Base-by-base conservation (phyloP, 768 basidiomycete genomes). In the Amanita fuliginea region DNA sequence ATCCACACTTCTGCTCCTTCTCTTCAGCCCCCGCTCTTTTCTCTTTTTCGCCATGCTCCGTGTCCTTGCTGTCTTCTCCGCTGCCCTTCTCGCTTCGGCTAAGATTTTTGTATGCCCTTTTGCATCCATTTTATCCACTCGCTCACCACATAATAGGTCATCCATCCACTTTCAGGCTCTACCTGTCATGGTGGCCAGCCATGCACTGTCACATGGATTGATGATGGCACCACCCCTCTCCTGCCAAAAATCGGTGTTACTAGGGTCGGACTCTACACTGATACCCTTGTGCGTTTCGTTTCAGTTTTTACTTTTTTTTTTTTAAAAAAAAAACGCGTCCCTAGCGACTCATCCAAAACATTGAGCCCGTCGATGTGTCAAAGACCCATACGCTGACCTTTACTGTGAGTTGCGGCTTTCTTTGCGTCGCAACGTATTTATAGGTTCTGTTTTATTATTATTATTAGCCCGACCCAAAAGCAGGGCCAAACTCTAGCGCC, bases 261-360 rank as follows among this genome's bases (percentile, higher is more conserved):
- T 11, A 34, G 9, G 13, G 43, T 51, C 14, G 50, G 43, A 13
- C 10, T 51, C 4, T 51, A 46, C 30, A 51, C 50, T 6, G 43
- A 14, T 8, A 46, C 3, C 5, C 43, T 44, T 2, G 50, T 51
- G 37, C 11, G 34, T 44, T 41, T n/a, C 44, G 32, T 35, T 19
- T 33, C 30, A 4, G 1, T 13, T 18, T 26, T 9, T 36, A 8
- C 10, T 32, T 33, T 30, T 18, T 19, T 19, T 26, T 32, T 14
- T 22, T 8, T 11, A 18, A n/a, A n/a, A n/a, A n/a, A n/a, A n/a
- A n/a, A n/a, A 9, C 10, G 26, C 24, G 11, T 40, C 19, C 26
- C 14, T 34, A 51, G 50, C 22, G 46, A 51, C 50, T 51, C 14
- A n/a, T 51, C 11, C 50, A 51, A 51, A 26, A 35, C 7, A 26